Evolutionary conservation across 108 stramenopile genomes (phyloP), one percentile per base, ranked within the genome.

Genomic region (Nitzschia sp.): DNA sequence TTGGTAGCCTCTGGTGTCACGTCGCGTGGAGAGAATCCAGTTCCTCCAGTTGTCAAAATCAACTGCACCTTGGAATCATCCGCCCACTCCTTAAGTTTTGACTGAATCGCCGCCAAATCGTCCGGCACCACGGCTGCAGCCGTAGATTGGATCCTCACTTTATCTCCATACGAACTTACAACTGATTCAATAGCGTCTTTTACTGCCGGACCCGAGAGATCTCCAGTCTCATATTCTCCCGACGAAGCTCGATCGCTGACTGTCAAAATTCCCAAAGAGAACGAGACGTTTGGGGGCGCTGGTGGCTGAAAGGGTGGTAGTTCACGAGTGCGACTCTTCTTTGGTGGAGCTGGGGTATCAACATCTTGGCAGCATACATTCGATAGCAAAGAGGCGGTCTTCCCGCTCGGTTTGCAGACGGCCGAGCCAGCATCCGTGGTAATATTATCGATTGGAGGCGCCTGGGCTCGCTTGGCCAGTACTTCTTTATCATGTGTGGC

Each of bases 1-100:
- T 60, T 32, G 30, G 94, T 95, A 30, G 97, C 97, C 81, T 97
- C 97, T 11, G 95, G 95, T 15, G 97, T 97, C 2, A 95, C 87
- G 80, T 97, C 97, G 1, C 95, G 85, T 5, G 79, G 31, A 13
- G 85, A 63, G 54, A 97, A 92, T 8, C 97, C 97, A 8, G 97
- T 97, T 30, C 97, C 97, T 11, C 97, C 97, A 3, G 94, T 93
- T 15, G 95, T 96, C 25, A 95, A 77, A 33, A 97, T 76, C 62
- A 97, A 75, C 68, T 94, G 78, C 33, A 80, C 63, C 26, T 60
- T 46, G 18, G n/a, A 67, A 24, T 24, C 56, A 71, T 45, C 63
- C 29, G 79, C 76, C 89, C 90, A 94, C 45, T 63, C 35, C 46
- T 66, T 59, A 46, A 92, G 60, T 19, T 74, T 54, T 8, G 64